Conservation (phyloP, 1,139 yeast species). For the Kluyveromyces sp. region DNA sequence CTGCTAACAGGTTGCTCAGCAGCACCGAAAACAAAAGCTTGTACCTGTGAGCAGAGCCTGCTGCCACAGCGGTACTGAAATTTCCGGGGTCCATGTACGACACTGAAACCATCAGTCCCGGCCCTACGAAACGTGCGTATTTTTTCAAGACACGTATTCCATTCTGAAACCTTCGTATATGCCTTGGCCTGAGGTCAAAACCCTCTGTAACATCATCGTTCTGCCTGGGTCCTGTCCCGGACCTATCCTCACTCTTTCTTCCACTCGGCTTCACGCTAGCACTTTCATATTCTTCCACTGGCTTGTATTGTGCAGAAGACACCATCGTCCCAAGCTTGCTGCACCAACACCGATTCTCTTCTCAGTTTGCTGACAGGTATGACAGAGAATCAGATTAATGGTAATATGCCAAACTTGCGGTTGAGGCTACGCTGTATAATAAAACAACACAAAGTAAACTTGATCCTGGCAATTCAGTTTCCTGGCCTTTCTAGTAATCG, state of each 20-base stretch:
- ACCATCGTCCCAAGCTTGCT: neutral
- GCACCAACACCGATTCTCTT: too few species aligned
- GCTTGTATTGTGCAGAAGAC: constrained; percentile 1
- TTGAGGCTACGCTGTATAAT: too few species aligned
- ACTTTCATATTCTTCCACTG: neutral
- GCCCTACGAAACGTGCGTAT: constrained; percentile 62
- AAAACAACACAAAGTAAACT: too few species aligned
- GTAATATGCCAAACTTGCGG: too few species aligned
- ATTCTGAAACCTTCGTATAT: neutral
- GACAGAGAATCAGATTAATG: too few species aligned
- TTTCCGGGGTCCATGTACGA: constrained; percentile 83
- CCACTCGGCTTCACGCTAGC: neutral
- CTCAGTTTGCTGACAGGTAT: too few species aligned
- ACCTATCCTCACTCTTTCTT: neutral
- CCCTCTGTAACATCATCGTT: neutral
- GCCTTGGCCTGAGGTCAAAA: neutral
- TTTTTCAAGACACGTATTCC: constrained; percentile 31
- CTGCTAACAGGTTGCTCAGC: constrained; percentile 64
- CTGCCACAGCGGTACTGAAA: constrained; percentile 71
- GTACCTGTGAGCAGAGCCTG: constrained; percentile 68
- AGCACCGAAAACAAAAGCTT: constrained; percentile 56
- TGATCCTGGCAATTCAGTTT: too few species aligned
- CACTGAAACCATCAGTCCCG: constrained; percentile 70
- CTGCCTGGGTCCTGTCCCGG: neutral
- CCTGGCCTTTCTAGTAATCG: too few species aligned